phyloP scores from a whole-genome alignment of 2,329 filamentous ascomycete species.

The Aspergillus brunneoviolaceus region DNA sequence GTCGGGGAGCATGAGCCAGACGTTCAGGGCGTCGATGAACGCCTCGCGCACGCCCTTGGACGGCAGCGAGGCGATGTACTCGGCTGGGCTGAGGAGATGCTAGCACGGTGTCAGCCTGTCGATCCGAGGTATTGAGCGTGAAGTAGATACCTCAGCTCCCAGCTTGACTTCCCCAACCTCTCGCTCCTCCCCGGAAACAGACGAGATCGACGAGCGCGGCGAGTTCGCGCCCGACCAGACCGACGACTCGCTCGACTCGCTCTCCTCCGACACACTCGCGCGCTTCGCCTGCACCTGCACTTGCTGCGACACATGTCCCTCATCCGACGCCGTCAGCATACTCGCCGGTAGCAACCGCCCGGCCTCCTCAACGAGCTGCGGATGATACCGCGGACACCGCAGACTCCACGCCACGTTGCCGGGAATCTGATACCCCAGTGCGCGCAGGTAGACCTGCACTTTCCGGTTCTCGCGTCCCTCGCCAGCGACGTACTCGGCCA shows the following conservation, averaged over 20 bases:
- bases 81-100: slow-evolving; percentile 9
- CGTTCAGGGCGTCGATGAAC: slow-evolving; percentile 41
- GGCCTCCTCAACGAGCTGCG: slow-evolving; percentile 7
- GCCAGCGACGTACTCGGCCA: slow-evolving; percentile 2
- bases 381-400: slow-evolving; percentile 20
- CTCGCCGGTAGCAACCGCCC: not conserved
- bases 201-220: not conserved
- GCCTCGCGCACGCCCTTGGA: slow-evolving; percentile 41
- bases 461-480: slow-evolving; percentile 3
- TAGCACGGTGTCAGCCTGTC: not conserved
- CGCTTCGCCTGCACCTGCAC: not conserved
- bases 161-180: not conserved
- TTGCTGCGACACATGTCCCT: too few species aligned
- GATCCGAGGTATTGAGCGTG: not conserved
- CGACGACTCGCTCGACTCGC: slow-evolving; percentile 1
- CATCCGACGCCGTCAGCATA: not conserved
- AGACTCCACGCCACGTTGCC: slow-evolving; percentile 21
- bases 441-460: slow-evolving; percentile 10
- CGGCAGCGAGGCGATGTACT: slow-evolving; percentile 34
- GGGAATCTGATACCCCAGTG: slow-evolving; percentile 15
- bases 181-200: not conserved
- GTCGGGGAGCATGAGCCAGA: slow-evolving; percentile 37
- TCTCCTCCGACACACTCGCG: not conserved
- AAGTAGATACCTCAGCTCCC: not conserved
- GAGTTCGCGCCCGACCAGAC: not conserved